Base-by-base conservation (phyloP, 2,329 filamentous ascomycete species). In the Ophiostoma fasciatum region DNA sequence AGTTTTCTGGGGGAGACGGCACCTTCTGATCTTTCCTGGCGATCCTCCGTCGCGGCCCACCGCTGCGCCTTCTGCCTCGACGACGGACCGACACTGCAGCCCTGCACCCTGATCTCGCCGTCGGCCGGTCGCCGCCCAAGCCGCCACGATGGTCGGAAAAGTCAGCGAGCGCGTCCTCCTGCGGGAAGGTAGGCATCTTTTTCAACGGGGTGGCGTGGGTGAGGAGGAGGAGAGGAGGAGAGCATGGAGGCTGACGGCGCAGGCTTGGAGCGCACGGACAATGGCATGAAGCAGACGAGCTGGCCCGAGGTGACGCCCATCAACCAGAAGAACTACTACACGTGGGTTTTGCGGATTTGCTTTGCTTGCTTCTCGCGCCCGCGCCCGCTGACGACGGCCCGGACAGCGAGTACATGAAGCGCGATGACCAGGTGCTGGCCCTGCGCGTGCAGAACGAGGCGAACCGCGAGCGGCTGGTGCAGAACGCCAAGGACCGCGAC, bases 291-390 rank as follows among this genome's bases (percentile, higher is more conserved):
- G 53, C 74, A 90, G 53, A 82, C 85, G 32, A 92, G 71, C 56
- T 98, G 90, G 88, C 88, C 90, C 9, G 80, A 90, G 52, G 77
- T 94, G 39, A 70, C 74, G 29, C 83, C 90, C 50, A 98, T 98
- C 60, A 98, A 98, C 55, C 90, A 98, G 58, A 98, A 98, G 64
- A 98, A 98, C 58, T 98, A 98, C 59, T 94, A 94, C 57, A 94
- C 87, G 83, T 90, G 68, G 42, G 76, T 63, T n/a, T n/a, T n/a
- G n/a, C n/a, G n/a, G n/a, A n/a, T n/a, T n/a, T n/a, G n/a, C n/a
- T n/a, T n/a, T n/a, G n/a, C n/a, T n/a, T n/a, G n/a, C n/a, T n/a
- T n/a, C n/a, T n/a, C n/a, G n/a, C n/a, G 14, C 25, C 18, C 6
- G 2, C 26, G 18, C n/a, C 12, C n/a, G 21, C 31, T 38, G 17